Base-by-base conservation (phyloP, 1,284 basidiomycete genomes). In the Phenoliferia sp. region DNA sequence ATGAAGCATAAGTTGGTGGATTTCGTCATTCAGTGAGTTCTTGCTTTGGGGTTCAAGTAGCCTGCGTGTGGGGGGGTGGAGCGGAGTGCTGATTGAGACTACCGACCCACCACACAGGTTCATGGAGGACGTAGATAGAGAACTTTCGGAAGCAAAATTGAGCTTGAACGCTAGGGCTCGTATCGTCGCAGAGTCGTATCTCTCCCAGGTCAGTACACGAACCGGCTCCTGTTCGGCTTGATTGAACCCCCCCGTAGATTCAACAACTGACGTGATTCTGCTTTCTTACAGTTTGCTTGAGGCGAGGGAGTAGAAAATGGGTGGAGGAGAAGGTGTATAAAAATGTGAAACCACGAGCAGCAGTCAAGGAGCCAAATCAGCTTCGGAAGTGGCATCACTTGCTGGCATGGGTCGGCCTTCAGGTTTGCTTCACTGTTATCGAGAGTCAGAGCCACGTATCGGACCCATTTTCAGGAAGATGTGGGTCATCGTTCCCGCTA, bases 1-100 rank as follows among this genome's bases (percentile, higher is more conserved):
- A 84, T 98, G 74, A 99, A 99, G 82, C 94, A 99, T 81, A 99
- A 98, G 83, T 89, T 99, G 64, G 96, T 99, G 56, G 96, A 99
- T 81, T 99, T 99, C 81, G 96, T 99, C 81, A 97, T 98, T 74
- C 92, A 99, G 89, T 93, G 73, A 55, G 75, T 76, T 26, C 48
- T 54, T 36, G 26, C 31, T 31, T 22, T 26, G 26, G 26, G 56
- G 26, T 35, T 26, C 56, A 10, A 15, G 1, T 26, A 6, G 36
- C n/a, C n/a, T n/a, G 56, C 33, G 60, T 33, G 58, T 19, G 31
- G 32, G 3, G 3, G 28, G 39, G 6, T 3, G 59, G 33, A 32
- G 3, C 22, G n/a, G 48, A 29, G 32, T n/a, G 50, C 44, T 50
- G 55, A 26, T 28, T 59, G 33, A 3, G n/a, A 28, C 26, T n/a